Base-by-base conservation (phyloP, 192 early-diverging fungal genomes). In the Podochytrium sp. region DNA sequence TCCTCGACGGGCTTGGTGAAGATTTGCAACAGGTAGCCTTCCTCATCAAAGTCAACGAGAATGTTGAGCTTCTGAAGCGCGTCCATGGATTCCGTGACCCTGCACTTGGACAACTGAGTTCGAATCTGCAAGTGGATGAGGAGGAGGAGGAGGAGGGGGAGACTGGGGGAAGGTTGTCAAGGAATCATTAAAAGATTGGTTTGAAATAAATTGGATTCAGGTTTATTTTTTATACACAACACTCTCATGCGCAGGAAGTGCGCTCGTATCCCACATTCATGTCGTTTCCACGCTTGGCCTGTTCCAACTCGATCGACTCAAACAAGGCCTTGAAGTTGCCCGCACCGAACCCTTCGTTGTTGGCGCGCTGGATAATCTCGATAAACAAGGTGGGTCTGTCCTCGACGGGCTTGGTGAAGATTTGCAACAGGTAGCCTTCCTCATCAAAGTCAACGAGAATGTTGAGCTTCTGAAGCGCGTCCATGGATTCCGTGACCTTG, bases 251-350 rank as follows among this genome's bases (percentile, higher is more conserved):
- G 52, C 52, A 55, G 1, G 52, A 55, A 6, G 52, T 55, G 10
- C 52, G 10, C 7, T 7, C 7, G 52, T 55, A 55, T 7, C 5
- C 52, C 7, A 6, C 30, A 29, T 61, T 61, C 14, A 53, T 34
- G 20, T 71, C 69, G 58, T 79, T 84, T 60, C 97, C 97, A 57
- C 97, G 91, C 65, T 91, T 84, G 2, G 86, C 93, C 82, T 99
- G 97, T 86, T 99, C 97, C 42, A 84, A 80, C 86, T 99, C 97
- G 66, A 99, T 91, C 49, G 92, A 91, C 84, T 96, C 95, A 83
- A 99, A 99, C 58, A 99, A 85, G 66, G 93, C 92, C 91, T 95
- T 93, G 87, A 98, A 97, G 88, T 98, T 98, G 58, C 96, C 96
- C 51, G 95, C 95, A 64, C 95, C 96, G 79, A 97, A 97, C 35